These are phyloP conservation scores for Sarocladium strictum DNA, from an alignment of 2,329 filamentous ascomycete species.

Conservation along the genomic window DNA sequence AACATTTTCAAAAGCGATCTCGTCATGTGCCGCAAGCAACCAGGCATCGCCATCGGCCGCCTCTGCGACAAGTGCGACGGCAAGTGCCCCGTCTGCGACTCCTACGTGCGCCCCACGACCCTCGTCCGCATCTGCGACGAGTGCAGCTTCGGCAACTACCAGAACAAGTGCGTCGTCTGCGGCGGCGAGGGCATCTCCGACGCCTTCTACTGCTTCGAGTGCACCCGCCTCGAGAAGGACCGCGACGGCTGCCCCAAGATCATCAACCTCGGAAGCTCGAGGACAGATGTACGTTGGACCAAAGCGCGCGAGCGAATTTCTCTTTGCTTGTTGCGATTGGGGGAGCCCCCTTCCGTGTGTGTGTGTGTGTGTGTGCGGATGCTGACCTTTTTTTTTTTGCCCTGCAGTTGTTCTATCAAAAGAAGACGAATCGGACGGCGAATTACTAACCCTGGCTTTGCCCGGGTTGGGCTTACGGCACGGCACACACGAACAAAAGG, in stretches of 20 bases:
- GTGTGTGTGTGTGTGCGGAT: slow-evolving; percentile 32
- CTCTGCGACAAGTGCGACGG: slow-evolving; percentile 99
- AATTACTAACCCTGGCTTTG: slow-evolving; percentile 45
- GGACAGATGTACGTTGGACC: slow-evolving; percentile 67
- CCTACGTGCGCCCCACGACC: slow-evolving; percentile 95
- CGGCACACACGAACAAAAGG: neutral
- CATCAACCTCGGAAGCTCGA: slow-evolving; percentile 91
- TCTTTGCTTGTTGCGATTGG: no score
- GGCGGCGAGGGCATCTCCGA: slow-evolving; percentile 97
- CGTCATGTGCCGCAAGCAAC: slow-evolving; percentile 98
- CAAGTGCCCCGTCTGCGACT: slow-evolving; percentile 98
- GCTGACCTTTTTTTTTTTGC: slow-evolving; percentile 8
- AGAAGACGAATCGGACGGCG: slow-evolving; percentile 56
- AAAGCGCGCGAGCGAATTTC: no score
- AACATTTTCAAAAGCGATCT: slow-evolving; percentile 70
- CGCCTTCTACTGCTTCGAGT: slow-evolving; percentile 99
- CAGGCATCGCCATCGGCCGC: slow-evolving; percentile 94
- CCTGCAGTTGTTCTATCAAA: slow-evolving; percentile 59
- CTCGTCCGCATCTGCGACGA: slow-evolving; percentile 98
- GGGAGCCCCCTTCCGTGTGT: neutral
- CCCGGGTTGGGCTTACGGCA: slow-evolving; percentile 40
- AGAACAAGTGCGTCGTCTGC: slow-evolving; percentile 99
- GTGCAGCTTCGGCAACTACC: slow-evolving; percentile 99
- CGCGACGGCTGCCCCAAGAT: slow-evolving; percentile 98
- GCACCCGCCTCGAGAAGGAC: slow-evolving; percentile 93